These are phyloP conservation scores for Zea mays DNA, from an alignment of 176 grass and related monocot species.

Conservation along the genomic window DNA sequence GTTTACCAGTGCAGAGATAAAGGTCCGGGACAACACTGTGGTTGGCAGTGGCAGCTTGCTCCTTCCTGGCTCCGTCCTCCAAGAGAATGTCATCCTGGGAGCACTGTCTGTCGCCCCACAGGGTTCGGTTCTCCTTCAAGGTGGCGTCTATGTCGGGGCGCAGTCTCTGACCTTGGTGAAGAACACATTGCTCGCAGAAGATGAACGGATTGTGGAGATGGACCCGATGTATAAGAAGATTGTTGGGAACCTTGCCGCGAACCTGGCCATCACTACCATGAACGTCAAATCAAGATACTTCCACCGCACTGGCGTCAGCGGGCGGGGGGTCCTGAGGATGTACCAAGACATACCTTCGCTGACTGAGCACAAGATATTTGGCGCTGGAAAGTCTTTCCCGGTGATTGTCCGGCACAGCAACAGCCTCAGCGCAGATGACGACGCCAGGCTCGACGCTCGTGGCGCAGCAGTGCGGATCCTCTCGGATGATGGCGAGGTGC, in stretches of 20 bases:
- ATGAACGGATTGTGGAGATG: constrained; percentile 70
- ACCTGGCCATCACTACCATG: constrained; percentile 73
- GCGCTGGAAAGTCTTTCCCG: constrained; percentile 47
- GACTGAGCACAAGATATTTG: constrained; percentile 65
- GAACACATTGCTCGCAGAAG: constrained; percentile 48
- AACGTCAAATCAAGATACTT: constrained; percentile 79
- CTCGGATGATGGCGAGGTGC: constrained; percentile 46
- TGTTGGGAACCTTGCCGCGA: constrained; percentile 59
- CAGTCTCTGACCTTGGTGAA: constrained; percentile 57
- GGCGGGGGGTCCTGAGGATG: constrained; percentile 54
- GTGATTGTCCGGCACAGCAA: constrained; percentile 72
- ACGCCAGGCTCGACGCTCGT: constrained; percentile 61
- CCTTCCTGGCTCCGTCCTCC: constrained; percentile 58
- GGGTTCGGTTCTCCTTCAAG: constrained; percentile 49
- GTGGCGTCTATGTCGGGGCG: constrained; percentile 59
- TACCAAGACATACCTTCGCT: constrained; percentile 47
- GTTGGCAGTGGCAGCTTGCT: constrained; percentile 68
- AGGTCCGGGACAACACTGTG: constrained; percentile 55
- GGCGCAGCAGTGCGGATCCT: constrained; percentile 65
- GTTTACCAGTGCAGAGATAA: constrained; percentile 42
- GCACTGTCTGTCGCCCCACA: constrained; percentile 65
- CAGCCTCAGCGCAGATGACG: constrained; percentile 75
- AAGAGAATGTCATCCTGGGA: constrained; percentile 69
- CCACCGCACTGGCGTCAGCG: constrained; percentile 63
- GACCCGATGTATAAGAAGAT: constrained; percentile 66